Evolutionary conservation across 495 filamentous ascomycete species (phyloP), one percentile per base, ranked within the genome.

Genomic region (Hyaloscypha bicolor): DNA sequence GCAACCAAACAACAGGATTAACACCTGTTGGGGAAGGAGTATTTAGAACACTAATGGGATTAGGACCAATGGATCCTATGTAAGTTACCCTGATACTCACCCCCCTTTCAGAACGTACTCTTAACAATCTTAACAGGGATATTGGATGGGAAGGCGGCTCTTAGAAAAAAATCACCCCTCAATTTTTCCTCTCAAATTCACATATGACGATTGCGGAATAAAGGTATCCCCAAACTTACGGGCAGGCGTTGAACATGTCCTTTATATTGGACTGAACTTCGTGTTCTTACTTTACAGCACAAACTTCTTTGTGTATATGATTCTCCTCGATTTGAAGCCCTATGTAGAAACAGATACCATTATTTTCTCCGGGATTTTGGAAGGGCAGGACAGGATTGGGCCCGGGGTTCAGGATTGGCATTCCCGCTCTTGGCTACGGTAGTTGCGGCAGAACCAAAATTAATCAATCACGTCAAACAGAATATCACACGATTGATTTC

Each of bases 11-110:
- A 30, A 66, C 65, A 39, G 81, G 76, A 9, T 80, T 85, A 78
- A 83, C 81, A 22, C 82, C 83, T 32, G 78, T 80, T 2, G 77
- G 77, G 4, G 79, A 85, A 30, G 80, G 82, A 0, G 76, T 86
- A 21, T 75, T 85, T 19, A 77, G 79, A 61, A 76, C 80, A n/a
- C 75, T 86, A 16, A 79, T 85, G 66, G 71, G 69, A 55, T 42
- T 75, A 9, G 71, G 71, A 45, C 67, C 68, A 0, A 68, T 73
- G 66, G 71, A 73, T 67, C 63, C 71, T 30, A 73, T 73, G 71
- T 65, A 52, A 64, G 65, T 68, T 45, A 30, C 22, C 22, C 35
- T 29, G n/a, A 21, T 32, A 22, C 33, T 12, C 39, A 33, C 45
- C n/a, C 12, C 42, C 45, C 57, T 33, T 31, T 52, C 4, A 32